Base-by-base conservation (phyloP, 805 yeast species). In the Yamadazyma sp. region DNA sequence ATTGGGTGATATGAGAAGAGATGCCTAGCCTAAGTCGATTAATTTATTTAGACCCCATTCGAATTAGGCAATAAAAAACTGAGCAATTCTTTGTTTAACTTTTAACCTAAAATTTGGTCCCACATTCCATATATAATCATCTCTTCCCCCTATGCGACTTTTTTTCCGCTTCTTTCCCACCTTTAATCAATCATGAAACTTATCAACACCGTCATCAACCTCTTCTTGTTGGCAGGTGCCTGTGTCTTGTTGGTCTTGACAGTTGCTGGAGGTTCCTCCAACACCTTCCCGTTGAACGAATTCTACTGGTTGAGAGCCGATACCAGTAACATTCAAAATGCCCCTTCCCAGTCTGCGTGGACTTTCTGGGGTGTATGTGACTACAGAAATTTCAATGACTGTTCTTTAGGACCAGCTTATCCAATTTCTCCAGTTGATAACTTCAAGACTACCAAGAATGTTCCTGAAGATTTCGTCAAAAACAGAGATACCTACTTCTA, bases 221-320 rank as follows among this genome's bases (percentile, higher is more conserved):
- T 66, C 35, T 35, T 68, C 46, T 59, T 68, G 37, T 60, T 68
- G 45, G 66, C 70, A 14, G 74, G 74, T 15, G 48, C 73, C 12
- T 45, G 58, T 33, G 58, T 68, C 32, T 54, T 68, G 41, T 62
- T 60, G 53, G 49, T 87, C 46, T 78, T 89, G 52, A 69, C 80
- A 38, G 64, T 86, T 16, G 70, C 88, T 27, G 78, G 88, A 2
- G 95, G 95, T 10, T 67, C 77, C 13, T 60, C 71, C 11, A 53
- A 62, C 27, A 70, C 77, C 28, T 74, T 60, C 67, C 88, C 90
- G 18, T 57, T 87, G 52, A 73, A 76, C 52, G 62, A 71, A 42
- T 84, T 87, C 61, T 89, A 83, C 65, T 88, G 93, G 90, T 55
- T 90, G 28, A 70, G 78, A 54, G 95, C 88, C 18, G 82, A 80